phyloP scores from a whole-genome alignment of 768 basidiomycete species.

The Auricularia auricula-judae region DNA sequence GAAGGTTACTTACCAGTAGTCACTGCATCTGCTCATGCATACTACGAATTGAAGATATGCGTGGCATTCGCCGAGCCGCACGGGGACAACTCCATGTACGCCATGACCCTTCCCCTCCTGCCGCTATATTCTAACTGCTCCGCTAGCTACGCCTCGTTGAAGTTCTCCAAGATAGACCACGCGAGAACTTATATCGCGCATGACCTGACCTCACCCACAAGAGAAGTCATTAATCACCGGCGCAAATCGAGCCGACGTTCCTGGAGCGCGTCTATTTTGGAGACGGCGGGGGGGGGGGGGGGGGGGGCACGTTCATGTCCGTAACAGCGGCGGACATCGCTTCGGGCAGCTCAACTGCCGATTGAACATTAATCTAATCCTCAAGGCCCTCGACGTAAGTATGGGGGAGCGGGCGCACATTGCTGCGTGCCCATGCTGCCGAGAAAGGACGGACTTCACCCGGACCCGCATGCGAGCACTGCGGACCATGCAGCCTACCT shows the following conservation, averaged over 20 bases:
- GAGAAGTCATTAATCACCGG: conserved; percentile 2
- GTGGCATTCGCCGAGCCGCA: conserved; percentile 1
- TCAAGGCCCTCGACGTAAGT: not conserved
- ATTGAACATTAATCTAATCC: not conserved
- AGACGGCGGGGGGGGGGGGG: conserved; percentile 2
- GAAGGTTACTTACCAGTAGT: conserved; percentile 3
- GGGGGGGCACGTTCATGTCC: not conserved
- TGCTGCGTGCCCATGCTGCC: not conserved
- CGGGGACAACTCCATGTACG: not conserved
- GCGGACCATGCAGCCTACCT: not conserved
- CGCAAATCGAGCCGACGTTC: conserved; percentile 10
- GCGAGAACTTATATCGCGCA: not conserved
- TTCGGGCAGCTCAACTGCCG: conserved; percentile 4
- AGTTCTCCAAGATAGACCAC: not conserved
- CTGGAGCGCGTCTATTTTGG: conserved; percentile 2
- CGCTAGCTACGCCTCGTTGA: not conserved
- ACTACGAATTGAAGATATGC: not conserved
- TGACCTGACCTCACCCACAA: not conserved
- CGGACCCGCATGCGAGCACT: not conserved
- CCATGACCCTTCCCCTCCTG: not conserved
- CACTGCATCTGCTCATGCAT: conserved; percentile 4
- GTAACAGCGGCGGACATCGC: conserved; percentile 1
- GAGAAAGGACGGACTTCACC: not conserved
- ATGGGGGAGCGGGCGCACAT: not conserved
- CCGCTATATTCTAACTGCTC: not conserved